phyloP scores from a whole-genome alignment of 208 protist species.

The Trypanosoma cruzi region DNA sequence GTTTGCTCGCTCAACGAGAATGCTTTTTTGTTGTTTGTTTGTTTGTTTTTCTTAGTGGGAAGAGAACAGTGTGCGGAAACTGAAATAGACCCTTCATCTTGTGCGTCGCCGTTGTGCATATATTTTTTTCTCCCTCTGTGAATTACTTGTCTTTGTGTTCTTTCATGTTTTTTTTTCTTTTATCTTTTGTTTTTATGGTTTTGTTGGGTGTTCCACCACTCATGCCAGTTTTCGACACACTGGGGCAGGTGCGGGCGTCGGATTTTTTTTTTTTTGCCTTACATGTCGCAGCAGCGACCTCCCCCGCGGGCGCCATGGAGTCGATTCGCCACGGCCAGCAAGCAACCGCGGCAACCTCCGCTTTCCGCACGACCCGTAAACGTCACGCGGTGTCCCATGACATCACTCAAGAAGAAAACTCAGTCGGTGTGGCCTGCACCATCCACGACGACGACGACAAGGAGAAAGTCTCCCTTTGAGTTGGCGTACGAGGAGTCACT shows the following conservation, averaged over 20 bases:
- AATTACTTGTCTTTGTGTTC: neutral
- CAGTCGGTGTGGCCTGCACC: neutral
- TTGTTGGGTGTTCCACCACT: slow-evolving; percentile 1
- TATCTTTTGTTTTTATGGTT: slow-evolving; percentile 1
- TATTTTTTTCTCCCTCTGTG: neutral
- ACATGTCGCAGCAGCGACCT: neutral
- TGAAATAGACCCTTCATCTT: neutral
- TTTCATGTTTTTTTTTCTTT: slow-evolving; percentile 6
- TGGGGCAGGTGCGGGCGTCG: neutral
- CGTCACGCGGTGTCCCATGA: no score
- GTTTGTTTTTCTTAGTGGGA: neutral
- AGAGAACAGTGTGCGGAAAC: neutral
- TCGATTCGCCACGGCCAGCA: neutral
- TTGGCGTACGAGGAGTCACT: slow-evolving; percentile 15
- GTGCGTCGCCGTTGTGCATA: neutral
- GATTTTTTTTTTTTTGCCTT: neutral
- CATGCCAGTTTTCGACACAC: neutral
- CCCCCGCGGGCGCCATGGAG: neutral
- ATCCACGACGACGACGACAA: slow-evolving; percentile 12
- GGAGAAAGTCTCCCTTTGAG: slow-evolving; percentile 9
- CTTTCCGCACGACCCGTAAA: neutral
- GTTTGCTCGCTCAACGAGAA: neutral
- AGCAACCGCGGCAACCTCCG: neutral
- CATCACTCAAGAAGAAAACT: neutral
- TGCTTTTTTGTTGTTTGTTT: neutral